A percentile compares a stretch with the other conserved stretches of the same genome.
These are phyloP conservation scores for Huiozyma sinensis DNA, from an alignment of 805 yeast genomes.

Conservation along the genomic window DNA sequence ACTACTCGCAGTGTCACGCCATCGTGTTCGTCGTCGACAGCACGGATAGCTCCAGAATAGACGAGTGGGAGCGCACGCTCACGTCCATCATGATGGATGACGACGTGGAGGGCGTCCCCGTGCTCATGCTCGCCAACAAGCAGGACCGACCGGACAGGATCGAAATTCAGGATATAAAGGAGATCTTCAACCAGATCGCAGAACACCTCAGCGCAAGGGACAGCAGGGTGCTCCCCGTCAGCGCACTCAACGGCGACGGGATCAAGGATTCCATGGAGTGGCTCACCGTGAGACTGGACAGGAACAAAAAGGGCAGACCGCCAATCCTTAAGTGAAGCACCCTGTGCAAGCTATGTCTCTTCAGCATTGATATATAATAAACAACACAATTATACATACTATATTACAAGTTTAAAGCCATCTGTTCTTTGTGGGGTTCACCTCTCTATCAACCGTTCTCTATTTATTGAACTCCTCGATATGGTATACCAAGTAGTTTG, in stretches of 20 bases:
- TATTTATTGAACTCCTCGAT: conserved; percentile 49
- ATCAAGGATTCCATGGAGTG: conserved; percentile 81
- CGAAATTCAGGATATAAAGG: conserved; percentile 71
- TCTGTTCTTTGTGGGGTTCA: too few species aligned
- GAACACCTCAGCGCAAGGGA: conserved; percentile 84
- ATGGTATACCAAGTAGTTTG: conserved; percentile 88
- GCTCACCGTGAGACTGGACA: conserved; percentile 60
- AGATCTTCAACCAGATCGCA: conserved; percentile 73
- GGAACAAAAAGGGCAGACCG: conserved; percentile 31
- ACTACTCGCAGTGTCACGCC: conserved; percentile 80
- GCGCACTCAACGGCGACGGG: conserved; percentile 73
- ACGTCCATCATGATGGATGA: conserved; percentile 46
- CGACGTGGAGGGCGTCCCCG: conserved; percentile 67
- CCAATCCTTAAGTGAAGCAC: conserved; percentile 24
- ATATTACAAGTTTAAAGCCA: too few species aligned
- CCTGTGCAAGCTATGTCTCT: neutral
- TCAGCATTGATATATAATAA: neutral
- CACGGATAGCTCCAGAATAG: conserved; percentile 69
- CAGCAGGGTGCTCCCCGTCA: conserved; percentile 77
- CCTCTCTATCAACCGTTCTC: neutral
- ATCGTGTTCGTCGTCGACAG: conserved; percentile 89
- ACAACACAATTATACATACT: neutral
- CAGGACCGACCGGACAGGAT: conserved; percentile 67
- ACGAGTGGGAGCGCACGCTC: conserved; percentile 68
- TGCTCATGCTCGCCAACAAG: conserved; percentile 90